phyloP scores from a whole-genome alignment of 768 basidiomycete species.

The Mycena maculata region DNA sequence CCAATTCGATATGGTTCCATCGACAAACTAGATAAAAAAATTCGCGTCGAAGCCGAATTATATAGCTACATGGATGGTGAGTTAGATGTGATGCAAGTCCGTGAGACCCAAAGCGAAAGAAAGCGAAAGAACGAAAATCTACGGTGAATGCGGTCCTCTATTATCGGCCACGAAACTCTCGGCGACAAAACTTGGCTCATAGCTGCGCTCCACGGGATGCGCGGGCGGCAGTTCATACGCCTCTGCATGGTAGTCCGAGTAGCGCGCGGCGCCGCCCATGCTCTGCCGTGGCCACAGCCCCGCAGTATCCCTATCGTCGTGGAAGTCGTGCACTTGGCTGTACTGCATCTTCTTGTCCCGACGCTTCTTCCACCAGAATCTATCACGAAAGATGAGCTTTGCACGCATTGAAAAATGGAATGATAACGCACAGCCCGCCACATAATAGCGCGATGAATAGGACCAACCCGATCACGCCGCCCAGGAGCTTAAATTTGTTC shows the following conservation, averaged over 20 bases:
- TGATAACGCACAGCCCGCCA: constrained; percentile 52
- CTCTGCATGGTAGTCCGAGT: constrained; percentile 35
- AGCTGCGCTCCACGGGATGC: background rate
- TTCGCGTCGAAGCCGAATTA: too few species aligned
- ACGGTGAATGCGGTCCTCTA: background rate
- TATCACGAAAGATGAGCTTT: constrained; percentile 20
- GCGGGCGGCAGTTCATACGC: constrained; percentile 24
- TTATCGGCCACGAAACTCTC: background rate
- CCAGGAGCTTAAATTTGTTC: constrained; percentile 61
- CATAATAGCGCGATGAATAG: constrained; percentile 52
- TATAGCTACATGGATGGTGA: too few species aligned
- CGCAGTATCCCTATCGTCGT: constrained; percentile 31
- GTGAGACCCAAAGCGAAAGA: background rate
- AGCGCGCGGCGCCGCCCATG: background rate
- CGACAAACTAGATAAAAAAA: too few species aligned
- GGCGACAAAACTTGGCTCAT: background rate
- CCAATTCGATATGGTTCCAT: too few species aligned
- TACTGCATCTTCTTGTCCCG: constrained; percentile 35
- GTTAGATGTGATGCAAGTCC: background rate
- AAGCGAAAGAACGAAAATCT: constrained; percentile 1
- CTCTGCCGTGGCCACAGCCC: constrained; percentile 1
- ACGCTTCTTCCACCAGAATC: constrained; percentile 43
- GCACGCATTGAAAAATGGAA: constrained; percentile 1
- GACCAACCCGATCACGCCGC: constrained; percentile 57
- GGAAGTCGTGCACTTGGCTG: constrained; percentile 31